phyloP scores from a whole-genome alignment of 2,329 filamentous ascomycete species.

The Metarhizium guizhouense region DNA sequence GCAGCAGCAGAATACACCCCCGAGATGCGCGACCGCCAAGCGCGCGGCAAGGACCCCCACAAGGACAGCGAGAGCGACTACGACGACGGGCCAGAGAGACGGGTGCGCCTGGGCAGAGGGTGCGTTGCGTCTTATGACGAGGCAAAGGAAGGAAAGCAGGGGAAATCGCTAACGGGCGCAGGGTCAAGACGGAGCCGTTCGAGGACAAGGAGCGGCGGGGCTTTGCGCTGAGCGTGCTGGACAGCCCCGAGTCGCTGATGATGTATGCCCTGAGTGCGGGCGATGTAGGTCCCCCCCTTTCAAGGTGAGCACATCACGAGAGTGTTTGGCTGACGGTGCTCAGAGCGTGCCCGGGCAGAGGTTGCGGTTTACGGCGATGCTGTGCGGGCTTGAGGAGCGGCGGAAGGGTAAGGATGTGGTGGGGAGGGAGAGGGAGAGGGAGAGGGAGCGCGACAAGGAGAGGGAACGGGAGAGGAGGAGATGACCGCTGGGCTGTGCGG shows the following conservation, averaged over 20 bases:
- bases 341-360: slow-evolving; percentile 49
- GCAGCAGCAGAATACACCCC: slow-evolving; percentile 9
- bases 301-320: no score
- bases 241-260: slow-evolving; percentile 49
- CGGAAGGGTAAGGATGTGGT: background rate
- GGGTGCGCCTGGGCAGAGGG: slow-evolving; percentile 11
- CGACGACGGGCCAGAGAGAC: slow-evolving; percentile 9
- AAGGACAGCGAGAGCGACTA: slow-evolving; percentile 16
- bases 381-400: slow-evolving; percentile 38
- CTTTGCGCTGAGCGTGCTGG: slow-evolving; percentile 44
- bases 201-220: slow-evolving; percentile 33
- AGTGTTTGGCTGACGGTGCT: background rate
- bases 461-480: background rate
- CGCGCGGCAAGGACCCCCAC: slow-evolving; percentile 49
- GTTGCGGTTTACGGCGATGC: slow-evolving; percentile 45
- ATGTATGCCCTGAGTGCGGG: slow-evolving; percentile 46
- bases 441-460: background rate
- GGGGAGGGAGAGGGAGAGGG: background rate
- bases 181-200: slow-evolving; percentile 27
- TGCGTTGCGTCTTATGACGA: background rate
- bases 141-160: no score
- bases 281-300: slow-evolving; percentile 35
- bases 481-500: no score
- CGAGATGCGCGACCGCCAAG: slow-evolving; percentile 48
- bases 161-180: background rate